These are phyloP conservation scores for Dictyophora rubrovolvata DNA, from an alignment of 768 basidiomycete species.

Conservation along the genomic window DNA sequence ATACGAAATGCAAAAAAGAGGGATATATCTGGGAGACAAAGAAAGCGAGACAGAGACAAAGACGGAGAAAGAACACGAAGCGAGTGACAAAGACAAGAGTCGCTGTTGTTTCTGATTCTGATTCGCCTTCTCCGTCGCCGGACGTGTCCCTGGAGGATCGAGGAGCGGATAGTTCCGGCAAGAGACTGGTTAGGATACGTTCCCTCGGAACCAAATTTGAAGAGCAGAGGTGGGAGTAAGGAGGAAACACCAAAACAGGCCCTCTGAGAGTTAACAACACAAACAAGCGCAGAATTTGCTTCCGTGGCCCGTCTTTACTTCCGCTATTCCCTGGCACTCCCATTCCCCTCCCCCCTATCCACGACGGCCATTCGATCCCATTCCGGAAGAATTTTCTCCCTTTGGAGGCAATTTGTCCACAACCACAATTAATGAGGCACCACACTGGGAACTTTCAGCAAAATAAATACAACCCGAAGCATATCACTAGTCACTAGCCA, in stretches of 20 bases:
- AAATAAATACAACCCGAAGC: too few relatives aligned
- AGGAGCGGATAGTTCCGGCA: constrained; percentile 9
- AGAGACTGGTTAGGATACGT: not conserved
- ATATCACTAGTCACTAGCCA: too few relatives aligned
- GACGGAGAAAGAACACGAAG: not conserved
- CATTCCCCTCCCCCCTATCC: not conserved
- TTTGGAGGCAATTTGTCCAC: too few relatives aligned
- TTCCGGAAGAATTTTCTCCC: not conserved
- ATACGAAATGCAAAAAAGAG: not conserved
- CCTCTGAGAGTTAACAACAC: not conserved
- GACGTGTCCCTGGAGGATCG: constrained; percentile 19
- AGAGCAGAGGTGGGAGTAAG: not conserved
- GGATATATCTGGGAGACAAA: too few relatives aligned
- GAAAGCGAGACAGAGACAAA: too few relatives aligned
- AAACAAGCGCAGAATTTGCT: not conserved
- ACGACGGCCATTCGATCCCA: not conserved
- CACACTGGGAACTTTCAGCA: too few relatives aligned
- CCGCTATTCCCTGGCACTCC: not conserved
- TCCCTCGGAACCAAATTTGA: not conserved
- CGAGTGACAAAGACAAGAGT: too few relatives aligned
- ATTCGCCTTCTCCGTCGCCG: constrained; percentile 34
- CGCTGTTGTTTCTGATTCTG: constrained; percentile 56
- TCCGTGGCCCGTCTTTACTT: not conserved
- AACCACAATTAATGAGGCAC: too few relatives aligned
- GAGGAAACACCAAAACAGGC: not conserved